Evolutionary conservation across 2,329 filamentous ascomycete species (phyloP), one percentile per base, ranked within the genome.

Genomic region (Westerdykella aurantiaca): DNA sequence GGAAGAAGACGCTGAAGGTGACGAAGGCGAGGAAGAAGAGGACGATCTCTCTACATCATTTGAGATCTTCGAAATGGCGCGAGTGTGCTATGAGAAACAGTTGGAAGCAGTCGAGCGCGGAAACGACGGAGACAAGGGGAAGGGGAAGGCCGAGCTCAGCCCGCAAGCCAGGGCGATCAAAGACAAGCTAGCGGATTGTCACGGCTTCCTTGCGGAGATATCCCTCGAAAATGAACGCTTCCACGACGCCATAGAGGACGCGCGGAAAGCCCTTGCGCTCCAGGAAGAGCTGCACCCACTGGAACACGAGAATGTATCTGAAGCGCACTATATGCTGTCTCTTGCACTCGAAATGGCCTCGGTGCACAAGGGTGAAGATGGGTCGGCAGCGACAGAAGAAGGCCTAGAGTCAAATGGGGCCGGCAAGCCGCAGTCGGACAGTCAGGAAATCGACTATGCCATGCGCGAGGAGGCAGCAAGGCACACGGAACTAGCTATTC

Each of bases 201-300:
- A 96, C 65, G 90, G 96, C 64, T 79, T 95, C 44, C 85, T 97
- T 49, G 87, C 90, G 9, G 93, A 98, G 69, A 96, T 98, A 49
- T 94, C 86, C n/a, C 76, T 98, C 22, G 93, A 98, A 71, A 95
- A 93, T 55, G 93, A 97, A 70, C 83, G 86, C 72, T 98, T 95
- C 63, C 76, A 80, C 34, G 84, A 88, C 53, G 91, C 93, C n/a
- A 86, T 95, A 42, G 78, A 81, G 38, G 93, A 98, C 68, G 82
- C 88, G 41, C 82, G 82, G 55, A 80, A 84, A 12, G 83, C 89
- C 1, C 79, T 97, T 39, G 79, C 79, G 34, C 80, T 94, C 58
- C 94, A 94, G 69, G 71, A 86, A 55, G 78, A 85, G 40, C 77
- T 97, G 2, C 89, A 88, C 62, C 78, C 87, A 0, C 77, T 84